A percentile compares a stretch with the other conserved stretches of the same genome.
These are phyloP conservation scores for Jamesozyma rosinii DNA, from an alignment of 805 yeast species.

Conservation along the genomic window DNA sequence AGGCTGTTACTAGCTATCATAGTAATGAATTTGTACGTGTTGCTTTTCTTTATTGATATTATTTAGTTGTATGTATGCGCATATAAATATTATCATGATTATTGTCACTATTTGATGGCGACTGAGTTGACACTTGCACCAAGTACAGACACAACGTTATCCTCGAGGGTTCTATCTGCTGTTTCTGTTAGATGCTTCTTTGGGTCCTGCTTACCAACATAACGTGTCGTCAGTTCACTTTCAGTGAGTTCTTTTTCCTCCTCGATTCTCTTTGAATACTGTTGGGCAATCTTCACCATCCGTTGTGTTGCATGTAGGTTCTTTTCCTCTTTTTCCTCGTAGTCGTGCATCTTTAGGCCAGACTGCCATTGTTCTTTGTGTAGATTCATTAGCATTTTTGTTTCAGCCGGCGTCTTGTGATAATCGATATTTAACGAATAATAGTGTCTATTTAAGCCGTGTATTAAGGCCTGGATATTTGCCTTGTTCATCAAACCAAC, in stretches of 20 bases:
- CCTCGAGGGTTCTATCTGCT: constrained; percentile 78
- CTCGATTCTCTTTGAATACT: constrained; percentile 77
- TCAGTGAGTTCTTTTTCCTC: constrained; percentile 86
- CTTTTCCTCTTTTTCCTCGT: constrained; percentile 63
- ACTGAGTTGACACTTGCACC: constrained; percentile 85
- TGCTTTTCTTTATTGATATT: background rate
- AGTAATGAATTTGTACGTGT: background rate
- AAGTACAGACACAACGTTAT: constrained; percentile 76
- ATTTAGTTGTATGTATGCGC: constrained; percentile 1
- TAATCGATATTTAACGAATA: constrained; percentile 92
- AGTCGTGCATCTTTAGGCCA: constrained; percentile 73
- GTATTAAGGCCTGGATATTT: constrained; percentile 90
- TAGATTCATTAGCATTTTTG: constrained; percentile 84
- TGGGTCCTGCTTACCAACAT: constrained; percentile 97
- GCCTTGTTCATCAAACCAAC: constrained; percentile 94
- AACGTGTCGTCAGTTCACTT: constrained; percentile 87
- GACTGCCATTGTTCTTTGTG: constrained; percentile 95
- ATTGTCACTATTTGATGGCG: constrained; percentile 55
- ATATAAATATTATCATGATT: constrained; percentile 38
- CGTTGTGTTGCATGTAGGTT: constrained; percentile 64
- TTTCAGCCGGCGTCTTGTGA: constrained; percentile 84
- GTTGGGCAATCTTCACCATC: constrained; percentile 84
- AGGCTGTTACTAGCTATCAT: too few species aligned
- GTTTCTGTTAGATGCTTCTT: constrained; percentile 91
- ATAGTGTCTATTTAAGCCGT: constrained; percentile 93